A percentile compares a stretch with the other conserved stretches of the same genome.
phyloP scores from a whole-genome alignment of 352 stramenopile genomes.

The Globisporangium emineosum region DNA sequence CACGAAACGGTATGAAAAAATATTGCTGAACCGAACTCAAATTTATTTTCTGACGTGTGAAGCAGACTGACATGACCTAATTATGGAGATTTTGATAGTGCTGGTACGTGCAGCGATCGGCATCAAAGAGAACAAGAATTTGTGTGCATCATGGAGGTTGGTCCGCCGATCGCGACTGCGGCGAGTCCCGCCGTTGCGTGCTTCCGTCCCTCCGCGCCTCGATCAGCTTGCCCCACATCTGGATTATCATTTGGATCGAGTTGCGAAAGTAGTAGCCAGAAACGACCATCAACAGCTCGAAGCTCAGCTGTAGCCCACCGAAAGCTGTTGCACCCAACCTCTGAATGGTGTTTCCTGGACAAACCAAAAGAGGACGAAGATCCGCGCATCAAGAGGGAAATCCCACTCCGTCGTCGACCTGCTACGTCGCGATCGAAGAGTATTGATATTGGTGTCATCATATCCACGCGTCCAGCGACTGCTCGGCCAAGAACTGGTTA shows the following conservation, averaged over 20 bases:
- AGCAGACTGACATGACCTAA: neutral
- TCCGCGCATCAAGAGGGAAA: neutral
- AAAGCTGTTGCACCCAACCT: conserved; percentile 2
- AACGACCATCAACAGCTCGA: neutral
- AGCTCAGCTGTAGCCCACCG: neutral
- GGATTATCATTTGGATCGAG: neutral
- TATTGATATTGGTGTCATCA: neutral
- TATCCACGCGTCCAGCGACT: conserved; percentile 11
- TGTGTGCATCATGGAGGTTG: conserved; percentile 3
- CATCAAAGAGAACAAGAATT: neutral
- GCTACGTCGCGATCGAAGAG: conserved; percentile 8
- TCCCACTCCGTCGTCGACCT: neutral
- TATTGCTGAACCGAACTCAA: neutral
- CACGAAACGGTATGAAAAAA: too few relatives aligned
- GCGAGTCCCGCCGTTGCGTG: neutral
- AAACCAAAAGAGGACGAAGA: neutral
- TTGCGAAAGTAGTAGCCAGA: neutral
- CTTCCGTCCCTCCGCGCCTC: conserved; percentile 5
- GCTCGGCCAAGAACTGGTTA: neutral
- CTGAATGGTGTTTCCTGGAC: conserved; percentile 10
- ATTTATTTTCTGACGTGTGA: neutral
- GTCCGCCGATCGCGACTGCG: conserved; percentile 8
- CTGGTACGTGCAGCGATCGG: neutral
- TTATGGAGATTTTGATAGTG: neutral
- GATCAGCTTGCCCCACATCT: neutral